Base-by-base conservation (phyloP, 2,329 filamentous ascomycete genomes). In the Chaetoscypha palmicola region DNA sequence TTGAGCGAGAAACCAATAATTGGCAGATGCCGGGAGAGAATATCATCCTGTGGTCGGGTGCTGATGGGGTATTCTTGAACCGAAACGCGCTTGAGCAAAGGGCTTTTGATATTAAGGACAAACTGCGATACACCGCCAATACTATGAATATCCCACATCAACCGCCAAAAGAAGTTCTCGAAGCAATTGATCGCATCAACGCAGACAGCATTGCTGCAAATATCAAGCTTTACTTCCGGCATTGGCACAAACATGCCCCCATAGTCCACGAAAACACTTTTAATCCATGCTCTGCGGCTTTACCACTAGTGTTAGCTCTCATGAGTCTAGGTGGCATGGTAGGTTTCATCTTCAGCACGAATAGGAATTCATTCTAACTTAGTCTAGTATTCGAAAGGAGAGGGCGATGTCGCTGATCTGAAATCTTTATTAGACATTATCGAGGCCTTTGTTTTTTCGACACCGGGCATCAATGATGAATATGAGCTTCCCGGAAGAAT, bases 241-340 rank as follows among this genome's bases (percentile, higher is more conserved):
- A 61, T 46, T 62, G 58, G 58, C 58, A 62, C 43, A 56, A 58
- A 28, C 58, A 62, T 53, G 58, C 46, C 10, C 58, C 58, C 5
- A 56, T 61, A 38, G 47, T 62, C 20, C 59, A 62, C 38, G 54
- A 60, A 35, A 40, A 57, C 4, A 55, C 53, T 14, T 62, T 60
- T 38, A 55, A 60, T 47, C 56, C 56, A 19, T 55, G 49, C 32
- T 49, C 38, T 9, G 58, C 57, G 37, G 58, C 58, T 14, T 31
- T 59, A 19, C 58, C 59, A 17, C 45, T 62, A 10, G 50, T 61
- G 20, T 45, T 62, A 31, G 52, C 54, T 5, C 17, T 61, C 11
- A 58, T 60, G 52, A 50, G 56, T 47, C 42, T 62, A 17, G 59
- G 59, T 37, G 58, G 53, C 23, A 60, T 60, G 58, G 58, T 60